phyloP scores from a whole-genome alignment of 257 asterid species.

The Parsonsia alboflavescens region DNA sequence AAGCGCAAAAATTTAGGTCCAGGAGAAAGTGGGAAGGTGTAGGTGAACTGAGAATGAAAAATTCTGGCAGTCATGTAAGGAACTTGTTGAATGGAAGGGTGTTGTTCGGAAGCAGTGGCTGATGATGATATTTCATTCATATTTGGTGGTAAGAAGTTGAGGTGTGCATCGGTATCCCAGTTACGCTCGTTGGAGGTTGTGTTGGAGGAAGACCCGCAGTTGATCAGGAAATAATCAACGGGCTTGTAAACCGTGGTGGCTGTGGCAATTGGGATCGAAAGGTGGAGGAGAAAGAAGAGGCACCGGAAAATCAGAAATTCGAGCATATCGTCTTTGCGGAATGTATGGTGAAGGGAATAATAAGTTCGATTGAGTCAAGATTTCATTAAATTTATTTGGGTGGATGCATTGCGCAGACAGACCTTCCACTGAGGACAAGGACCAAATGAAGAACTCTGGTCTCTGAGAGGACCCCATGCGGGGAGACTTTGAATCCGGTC shows the following conservation, averaged over 20 bases:
- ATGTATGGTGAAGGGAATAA: too few species aligned
- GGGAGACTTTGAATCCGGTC: too few species aligned
- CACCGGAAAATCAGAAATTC: too few species aligned
- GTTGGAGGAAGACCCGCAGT: constrained; percentile 37
- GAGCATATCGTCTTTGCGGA: too few species aligned
- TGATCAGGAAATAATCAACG: constrained; percentile 41
- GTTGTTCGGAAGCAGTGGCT: constrained; percentile 12
- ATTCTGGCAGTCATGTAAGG: constrained; percentile 46
- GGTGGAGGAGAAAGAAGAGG: constrained; percentile 16
- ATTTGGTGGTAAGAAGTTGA: constrained; percentile 26
- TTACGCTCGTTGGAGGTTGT: constrained; percentile 15
- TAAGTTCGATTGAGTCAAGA: too few species aligned
- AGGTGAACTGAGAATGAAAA: constrained; percentile 34
- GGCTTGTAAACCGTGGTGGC: constrained; percentile 21
- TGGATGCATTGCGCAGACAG: too few species aligned
- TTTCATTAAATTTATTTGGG: too few species aligned
- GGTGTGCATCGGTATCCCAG: constrained; percentile 41
- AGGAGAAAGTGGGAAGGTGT: constrained; percentile 31
- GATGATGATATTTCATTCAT: constrained; percentile 21
- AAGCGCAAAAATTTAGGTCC: constrained; percentile 60
- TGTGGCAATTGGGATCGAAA: constrained; percentile 2
- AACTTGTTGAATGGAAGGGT: constrained; percentile 14
- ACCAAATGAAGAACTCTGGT: too few species aligned
- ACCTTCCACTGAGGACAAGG: too few species aligned
- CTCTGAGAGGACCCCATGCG: too few species aligned